phyloP scores from a whole-genome alignment of 805 yeast species.

The Teunomyces lycoperdinae region DNA sequence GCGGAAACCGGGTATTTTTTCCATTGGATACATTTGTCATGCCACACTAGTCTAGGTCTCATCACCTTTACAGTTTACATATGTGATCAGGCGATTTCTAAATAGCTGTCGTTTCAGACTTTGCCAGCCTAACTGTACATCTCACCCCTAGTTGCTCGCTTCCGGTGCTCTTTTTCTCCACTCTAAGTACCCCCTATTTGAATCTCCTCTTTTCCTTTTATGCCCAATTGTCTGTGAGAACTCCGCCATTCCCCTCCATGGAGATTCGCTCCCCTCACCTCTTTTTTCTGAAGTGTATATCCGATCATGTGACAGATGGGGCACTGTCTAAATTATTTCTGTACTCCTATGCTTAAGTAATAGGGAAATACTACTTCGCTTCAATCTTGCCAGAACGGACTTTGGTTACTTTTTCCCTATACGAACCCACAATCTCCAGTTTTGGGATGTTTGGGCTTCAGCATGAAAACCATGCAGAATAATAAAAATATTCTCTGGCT shows the following conservation, averaged over 20 bases:
- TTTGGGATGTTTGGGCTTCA: no score
- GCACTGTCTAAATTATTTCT: no score
- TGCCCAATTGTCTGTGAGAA: neutral
- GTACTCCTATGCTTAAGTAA: no score
- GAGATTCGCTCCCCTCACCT: neutral
- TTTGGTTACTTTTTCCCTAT: no score
- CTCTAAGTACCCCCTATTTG: neutral
- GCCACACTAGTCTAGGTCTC: neutral
- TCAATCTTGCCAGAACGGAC: no score
- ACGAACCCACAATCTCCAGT: no score
- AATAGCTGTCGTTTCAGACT: neutral
- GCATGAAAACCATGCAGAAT: no score
- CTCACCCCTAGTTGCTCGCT: neutral
- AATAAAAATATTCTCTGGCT: no score
- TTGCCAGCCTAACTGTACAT: neutral
- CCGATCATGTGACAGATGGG: neutral
- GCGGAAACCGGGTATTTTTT: conserved; percentile 1
- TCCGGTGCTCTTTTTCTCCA: neutral
- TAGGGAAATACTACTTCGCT: no score
- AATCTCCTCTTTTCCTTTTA: neutral
- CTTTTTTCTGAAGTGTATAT: neutral
- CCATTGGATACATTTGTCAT: conserved; percentile 4
- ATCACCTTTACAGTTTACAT: neutral
- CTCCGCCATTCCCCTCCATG: neutral
- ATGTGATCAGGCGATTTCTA: neutral